A percentile compares a stretch with the other conserved stretches of the same genome.
Evolutionary conservation across 139 green algal genomes (phyloP).

Genomic region (Gonium pectorale): DNA sequence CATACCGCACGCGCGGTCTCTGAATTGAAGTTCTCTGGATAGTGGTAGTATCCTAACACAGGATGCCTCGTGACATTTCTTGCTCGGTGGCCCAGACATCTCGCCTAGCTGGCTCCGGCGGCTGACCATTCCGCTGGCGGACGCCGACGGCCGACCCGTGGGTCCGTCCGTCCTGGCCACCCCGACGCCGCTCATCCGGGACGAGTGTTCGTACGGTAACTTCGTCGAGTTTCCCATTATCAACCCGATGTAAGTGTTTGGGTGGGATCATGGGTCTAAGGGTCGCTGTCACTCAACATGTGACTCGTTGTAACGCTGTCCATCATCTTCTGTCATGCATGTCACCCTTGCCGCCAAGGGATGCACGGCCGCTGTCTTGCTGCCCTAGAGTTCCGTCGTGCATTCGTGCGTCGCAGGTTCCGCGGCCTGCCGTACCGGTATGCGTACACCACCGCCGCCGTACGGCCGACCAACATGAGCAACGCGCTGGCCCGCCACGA

Average conservation of each 20-base stretch:
- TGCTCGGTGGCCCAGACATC: no score
- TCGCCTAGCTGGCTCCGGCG: conserved; percentile 45
- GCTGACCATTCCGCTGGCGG: conserved; percentile 50
- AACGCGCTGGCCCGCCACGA: conserved; percentile 84
- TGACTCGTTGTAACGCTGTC: no score
- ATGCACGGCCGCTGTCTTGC: no score
- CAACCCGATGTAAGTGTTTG: conserved; percentile 52
- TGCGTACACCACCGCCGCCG: conserved; percentile 65
- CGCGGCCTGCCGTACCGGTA: conserved; percentile 61
- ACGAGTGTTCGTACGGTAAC: conserved; percentile 41
- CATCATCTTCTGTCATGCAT: no score
- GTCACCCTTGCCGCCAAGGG: no score
- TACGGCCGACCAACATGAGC: conserved; percentile 73
- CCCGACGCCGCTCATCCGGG: conserved; percentile 31
- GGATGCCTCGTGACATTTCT: no score
- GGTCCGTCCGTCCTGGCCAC: conserved; percentile 14
- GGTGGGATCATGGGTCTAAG: no score
- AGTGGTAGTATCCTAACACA: no score
- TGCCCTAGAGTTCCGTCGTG: no score
- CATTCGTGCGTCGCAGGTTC: neutral
- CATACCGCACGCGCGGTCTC: no score
- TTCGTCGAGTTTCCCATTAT: conserved; percentile 68
- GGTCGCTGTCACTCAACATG: no score
- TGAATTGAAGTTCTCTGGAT: no score
- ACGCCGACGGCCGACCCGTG: conserved; percentile 20